A percentile compares a stretch with the other conserved stretches of the same genome.
Conservation (phyloP, 208 protist species). For the Leptomonas pyrrhocoris region DNA sequence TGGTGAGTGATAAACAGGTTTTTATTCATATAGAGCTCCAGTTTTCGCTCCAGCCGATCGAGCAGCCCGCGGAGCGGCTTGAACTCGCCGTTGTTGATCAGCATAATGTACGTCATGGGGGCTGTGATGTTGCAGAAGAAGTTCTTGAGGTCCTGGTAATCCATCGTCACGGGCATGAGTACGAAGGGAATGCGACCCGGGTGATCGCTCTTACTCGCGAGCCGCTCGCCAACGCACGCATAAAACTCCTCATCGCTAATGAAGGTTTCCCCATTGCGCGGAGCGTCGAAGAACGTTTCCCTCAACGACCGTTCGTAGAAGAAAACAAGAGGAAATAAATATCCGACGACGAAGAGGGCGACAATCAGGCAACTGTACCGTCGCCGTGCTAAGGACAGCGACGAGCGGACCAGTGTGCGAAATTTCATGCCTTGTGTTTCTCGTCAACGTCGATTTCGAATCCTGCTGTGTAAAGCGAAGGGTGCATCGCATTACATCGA, state of each 20-base stretch:
- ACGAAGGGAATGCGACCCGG: conserved; percentile 32
- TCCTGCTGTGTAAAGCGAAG: too few relatives aligned
- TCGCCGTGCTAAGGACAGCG: neutral
- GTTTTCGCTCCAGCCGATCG: conserved; percentile 2
- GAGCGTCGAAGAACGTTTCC: conserved; percentile 12
- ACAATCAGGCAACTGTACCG: neutral
- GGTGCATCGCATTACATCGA: too few relatives aligned
- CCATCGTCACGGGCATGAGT: conserved; percentile 40
- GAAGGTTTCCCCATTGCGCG: conserved; percentile 25
- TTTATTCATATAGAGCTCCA: conserved; percentile 5
- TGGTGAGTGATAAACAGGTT: conserved; percentile 31
- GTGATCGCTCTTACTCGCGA: conserved; percentile 17
- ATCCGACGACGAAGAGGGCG: conserved; percentile 15
- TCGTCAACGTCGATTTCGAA: too few relatives aligned
- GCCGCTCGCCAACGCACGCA: conserved; percentile 22
- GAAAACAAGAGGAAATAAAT: conserved; percentile 1
- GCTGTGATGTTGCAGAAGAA: conserved; percentile 40
- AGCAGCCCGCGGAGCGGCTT: conserved; percentile 15
- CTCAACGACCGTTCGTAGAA: conserved; percentile 1
- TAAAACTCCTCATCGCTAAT: conserved; percentile 31
- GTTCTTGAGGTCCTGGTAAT: conserved; percentile 41
- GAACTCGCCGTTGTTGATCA: conserved; percentile 42
- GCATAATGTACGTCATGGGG: conserved; percentile 44
- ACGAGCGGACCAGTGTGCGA: too few relatives aligned
- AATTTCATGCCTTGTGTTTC: too few relatives aligned